These are phyloP conservation scores for Salvia sclarea DNA, from an alignment of 305 asterid species.

Conservation along the genomic window DNA sequence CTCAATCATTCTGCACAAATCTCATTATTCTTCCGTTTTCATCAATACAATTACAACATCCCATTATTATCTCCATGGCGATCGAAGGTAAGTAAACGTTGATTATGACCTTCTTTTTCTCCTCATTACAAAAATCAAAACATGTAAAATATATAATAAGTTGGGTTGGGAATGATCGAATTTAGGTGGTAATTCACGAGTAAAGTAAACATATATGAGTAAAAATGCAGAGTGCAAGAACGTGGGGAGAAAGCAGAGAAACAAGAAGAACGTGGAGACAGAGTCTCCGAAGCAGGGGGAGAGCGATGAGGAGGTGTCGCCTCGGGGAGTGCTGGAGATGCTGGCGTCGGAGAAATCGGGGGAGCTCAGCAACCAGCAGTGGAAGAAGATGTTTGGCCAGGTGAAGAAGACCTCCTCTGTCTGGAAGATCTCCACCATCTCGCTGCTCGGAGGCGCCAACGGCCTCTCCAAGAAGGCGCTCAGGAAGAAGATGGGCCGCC, in stretches of 20 bases:
- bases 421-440: constrained; percentile 53
- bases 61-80: constrained; percentile 32
- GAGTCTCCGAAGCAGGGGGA: constrained; percentile 20
- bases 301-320: constrained; percentile 53
- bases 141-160: too few species aligned
- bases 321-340: constrained; percentile 71
- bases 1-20: background rate
- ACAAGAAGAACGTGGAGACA: background rate
- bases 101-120: background rate
- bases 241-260: constrained; percentile 9
- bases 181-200: too few species aligned
- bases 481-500: constrained; percentile 51
- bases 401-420: constrained; percentile 52
- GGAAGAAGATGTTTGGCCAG: constrained; percentile 64
- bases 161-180: too few species aligned
- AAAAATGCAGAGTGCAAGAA: background rate
- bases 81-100: constrained; percentile 42
- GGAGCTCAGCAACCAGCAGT: constrained; percentile 44
- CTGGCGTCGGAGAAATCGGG: constrained; percentile 46
- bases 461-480: constrained; percentile 49
- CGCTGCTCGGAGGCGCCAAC: constrained; percentile 46
- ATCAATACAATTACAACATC: background rate
- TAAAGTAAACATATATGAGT: too few species aligned
- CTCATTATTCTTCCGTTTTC: background rate
- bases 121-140: too few species aligned